Percentiles rank a stretch among this genome's conserved stretches.
Evolutionary conservation across 2,329 filamentous ascomycete species (phyloP).

Genomic region (Hypoxylon sp.): DNA sequence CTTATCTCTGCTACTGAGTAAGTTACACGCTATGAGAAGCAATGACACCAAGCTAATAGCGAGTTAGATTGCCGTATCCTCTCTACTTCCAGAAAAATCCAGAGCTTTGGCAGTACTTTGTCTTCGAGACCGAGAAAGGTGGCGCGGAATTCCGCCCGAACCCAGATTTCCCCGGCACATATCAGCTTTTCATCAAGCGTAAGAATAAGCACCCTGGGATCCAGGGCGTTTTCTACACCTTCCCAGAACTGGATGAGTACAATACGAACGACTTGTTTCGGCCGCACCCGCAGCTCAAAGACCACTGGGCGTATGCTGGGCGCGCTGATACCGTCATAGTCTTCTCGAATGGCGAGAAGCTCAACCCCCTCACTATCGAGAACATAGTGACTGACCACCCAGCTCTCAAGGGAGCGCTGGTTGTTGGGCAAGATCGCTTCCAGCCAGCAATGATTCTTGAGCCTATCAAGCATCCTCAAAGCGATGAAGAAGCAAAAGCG

Average conservation of each 20-base stretch:
- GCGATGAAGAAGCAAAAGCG: constrained; percentile 35
- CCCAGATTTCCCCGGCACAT: constrained; percentile 47
- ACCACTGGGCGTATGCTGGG: constrained; percentile 49
- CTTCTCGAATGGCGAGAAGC: constrained; percentile 61
- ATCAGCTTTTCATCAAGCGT: constrained; percentile 55
- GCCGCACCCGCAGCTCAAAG: constrained; percentile 33
- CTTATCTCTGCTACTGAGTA: constrained; percentile 31
- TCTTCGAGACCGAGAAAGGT: constrained; percentile 18
- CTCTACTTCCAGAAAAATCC: constrained; percentile 13
- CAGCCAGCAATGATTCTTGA: constrained; percentile 61
- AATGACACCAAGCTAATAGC: not conserved
- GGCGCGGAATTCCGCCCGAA: constrained; percentile 24
- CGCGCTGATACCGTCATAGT: constrained; percentile 56
- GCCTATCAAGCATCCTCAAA: constrained; percentile 48
- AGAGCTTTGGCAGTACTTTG: constrained; percentile 31
- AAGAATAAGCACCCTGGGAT: constrained; percentile 50
- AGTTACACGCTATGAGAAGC: not conserved
- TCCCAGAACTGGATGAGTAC: constrained; percentile 38
- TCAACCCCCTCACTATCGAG: constrained; percentile 60
- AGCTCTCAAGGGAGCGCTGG: constrained; percentile 54
- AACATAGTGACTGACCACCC: constrained; percentile 53
- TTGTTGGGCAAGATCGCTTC: constrained; percentile 59
- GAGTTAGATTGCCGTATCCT: constrained; percentile 19
- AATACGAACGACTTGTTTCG: constrained; percentile 43
- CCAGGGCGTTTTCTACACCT: constrained; percentile 31